Conservation (phyloP, 1,284 basidiomycete genomes). For the Amylostereum areolatum region DNA sequence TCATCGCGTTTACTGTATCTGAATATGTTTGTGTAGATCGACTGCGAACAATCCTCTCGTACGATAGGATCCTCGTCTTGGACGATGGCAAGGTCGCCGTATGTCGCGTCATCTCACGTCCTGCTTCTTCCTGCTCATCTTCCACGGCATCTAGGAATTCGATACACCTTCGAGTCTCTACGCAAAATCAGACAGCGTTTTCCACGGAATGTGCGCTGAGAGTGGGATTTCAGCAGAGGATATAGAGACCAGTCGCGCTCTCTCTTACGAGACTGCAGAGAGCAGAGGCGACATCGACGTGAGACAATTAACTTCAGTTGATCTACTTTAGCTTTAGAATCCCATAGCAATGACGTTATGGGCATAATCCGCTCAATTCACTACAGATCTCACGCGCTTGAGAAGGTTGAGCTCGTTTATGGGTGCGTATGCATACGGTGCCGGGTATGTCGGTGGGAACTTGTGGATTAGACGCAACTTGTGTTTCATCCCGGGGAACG, state of each 20-base stretch:
- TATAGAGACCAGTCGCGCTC: conserved; percentile 24
- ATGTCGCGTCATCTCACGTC: neutral
- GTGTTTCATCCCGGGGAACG: no score
- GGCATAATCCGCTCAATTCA: no score
- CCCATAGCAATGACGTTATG: no score
- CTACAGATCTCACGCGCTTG: no score
- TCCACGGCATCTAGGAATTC: conserved; percentile 40
- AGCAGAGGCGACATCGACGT: no score
- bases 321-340: no score
- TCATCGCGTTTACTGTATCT: neutral
- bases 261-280: no score
- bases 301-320: no score
- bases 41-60: conserved; percentile 74
- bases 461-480: no score
- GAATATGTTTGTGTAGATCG: conserved; percentile 36
- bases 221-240: conserved; percentile 50
- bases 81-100: conserved; percentile 60
- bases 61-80: conserved; percentile 72
- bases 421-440: no score
- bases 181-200: conserved; percentile 44
- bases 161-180: conserved; percentile 63
- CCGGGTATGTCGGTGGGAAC: no score
- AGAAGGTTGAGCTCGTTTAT: no score
- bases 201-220: conserved; percentile 62
- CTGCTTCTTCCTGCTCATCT: neutral